Conservation (phyloP, 495 filamentous ascomycete species). For the Penicillium simplicissimum region DNA sequence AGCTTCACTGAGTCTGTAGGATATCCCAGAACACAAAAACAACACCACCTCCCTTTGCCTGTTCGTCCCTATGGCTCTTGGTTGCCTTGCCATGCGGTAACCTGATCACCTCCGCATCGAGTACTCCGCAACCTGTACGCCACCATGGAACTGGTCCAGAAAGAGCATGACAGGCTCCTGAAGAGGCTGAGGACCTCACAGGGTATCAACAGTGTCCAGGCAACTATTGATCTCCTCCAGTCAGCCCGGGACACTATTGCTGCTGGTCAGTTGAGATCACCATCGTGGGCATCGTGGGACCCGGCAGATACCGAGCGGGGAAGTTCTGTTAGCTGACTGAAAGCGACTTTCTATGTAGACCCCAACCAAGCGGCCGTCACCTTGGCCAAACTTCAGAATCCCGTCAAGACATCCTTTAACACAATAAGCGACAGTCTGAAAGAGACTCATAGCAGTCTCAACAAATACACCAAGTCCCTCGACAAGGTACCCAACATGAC, state of each 20-base stretch:
- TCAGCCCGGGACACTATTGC: slow-evolving; percentile 69
- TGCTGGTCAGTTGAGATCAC: slow-evolving; percentile 48
- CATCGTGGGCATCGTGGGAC: background rate
- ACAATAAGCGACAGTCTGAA: slow-evolving; percentile 76
- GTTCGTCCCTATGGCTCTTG: slow-evolving; percentile 17
- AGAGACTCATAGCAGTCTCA: slow-evolving; percentile 73
- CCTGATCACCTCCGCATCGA: slow-evolving; percentile 25
- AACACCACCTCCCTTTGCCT: background rate
- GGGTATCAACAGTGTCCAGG: slow-evolving; percentile 73
- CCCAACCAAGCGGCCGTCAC: slow-evolving; percentile 67
- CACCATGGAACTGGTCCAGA: slow-evolving; percentile 70
- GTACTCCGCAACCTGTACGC: slow-evolving; percentile 5
- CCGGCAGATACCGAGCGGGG: background rate
- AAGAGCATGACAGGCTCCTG: slow-evolving; percentile 69
- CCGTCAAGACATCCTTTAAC: slow-evolving; percentile 76
- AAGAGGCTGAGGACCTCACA: slow-evolving; percentile 69
- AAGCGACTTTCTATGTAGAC: slow-evolving; percentile 47
- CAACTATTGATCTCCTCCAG: slow-evolving; percentile 73
- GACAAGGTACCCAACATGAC: slow-evolving; percentile 61
- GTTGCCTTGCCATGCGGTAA: slow-evolving; percentile 29
- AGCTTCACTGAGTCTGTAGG: background rate
- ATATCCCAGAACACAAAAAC: background rate
- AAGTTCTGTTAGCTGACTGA: background rate
- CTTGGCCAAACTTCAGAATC: slow-evolving; percentile 80
- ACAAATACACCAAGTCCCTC: slow-evolving; percentile 77